A percentile compares a stretch with the other conserved stretches of the same genome.
Conservation (phyloP, 140 eudicot species). For the Erigeron philadelphicus region DNA sequence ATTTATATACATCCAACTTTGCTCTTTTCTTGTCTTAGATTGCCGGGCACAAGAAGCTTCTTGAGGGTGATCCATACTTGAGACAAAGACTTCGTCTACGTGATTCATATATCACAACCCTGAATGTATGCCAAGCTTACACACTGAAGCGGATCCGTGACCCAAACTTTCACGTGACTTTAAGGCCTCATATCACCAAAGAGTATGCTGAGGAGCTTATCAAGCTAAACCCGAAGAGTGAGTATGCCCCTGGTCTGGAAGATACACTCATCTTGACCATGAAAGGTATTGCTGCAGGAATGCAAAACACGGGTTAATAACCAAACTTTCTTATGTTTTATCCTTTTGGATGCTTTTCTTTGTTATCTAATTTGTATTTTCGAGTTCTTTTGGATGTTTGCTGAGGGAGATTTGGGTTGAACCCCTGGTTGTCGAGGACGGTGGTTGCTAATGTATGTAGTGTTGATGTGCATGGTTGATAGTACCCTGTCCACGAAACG, state of each 20-base stretch:
- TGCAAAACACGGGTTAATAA: constrained; percentile 90
- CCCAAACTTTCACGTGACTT: constrained; percentile 60
- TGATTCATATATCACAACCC: constrained; percentile 77
- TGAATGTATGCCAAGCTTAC: constrained; percentile 81
- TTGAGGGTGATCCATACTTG: constrained; percentile 86
- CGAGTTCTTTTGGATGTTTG: constrained; percentile 28
- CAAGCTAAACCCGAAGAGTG: constrained; percentile 81
- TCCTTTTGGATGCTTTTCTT: background rate
- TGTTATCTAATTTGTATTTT: constrained; percentile 19
- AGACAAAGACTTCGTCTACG: constrained; percentile 82
- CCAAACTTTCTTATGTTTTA: background rate
- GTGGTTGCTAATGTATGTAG: constrained; percentile 14
- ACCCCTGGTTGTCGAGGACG: constrained; percentile 24
- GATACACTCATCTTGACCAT: constrained; percentile 95
- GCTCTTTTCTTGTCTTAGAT: constrained; percentile 40
- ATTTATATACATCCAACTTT: background rate
- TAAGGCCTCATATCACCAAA: constrained; percentile 74
- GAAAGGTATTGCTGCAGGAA: constrained; percentile 99
- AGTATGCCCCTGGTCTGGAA: constrained; percentile 98
- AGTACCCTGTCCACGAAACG: constrained; percentile 20
- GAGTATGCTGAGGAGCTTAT: constrained; percentile 69
- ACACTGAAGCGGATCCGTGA: constrained; percentile 91
- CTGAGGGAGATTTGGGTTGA: constrained; percentile 23
- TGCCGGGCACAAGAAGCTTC: constrained; percentile 88
- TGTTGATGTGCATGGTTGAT: constrained; percentile 3